Evolutionary conservation across 768 basidiomycete genomes (phyloP).

Genomic region (Tulasnella sp.): DNA sequence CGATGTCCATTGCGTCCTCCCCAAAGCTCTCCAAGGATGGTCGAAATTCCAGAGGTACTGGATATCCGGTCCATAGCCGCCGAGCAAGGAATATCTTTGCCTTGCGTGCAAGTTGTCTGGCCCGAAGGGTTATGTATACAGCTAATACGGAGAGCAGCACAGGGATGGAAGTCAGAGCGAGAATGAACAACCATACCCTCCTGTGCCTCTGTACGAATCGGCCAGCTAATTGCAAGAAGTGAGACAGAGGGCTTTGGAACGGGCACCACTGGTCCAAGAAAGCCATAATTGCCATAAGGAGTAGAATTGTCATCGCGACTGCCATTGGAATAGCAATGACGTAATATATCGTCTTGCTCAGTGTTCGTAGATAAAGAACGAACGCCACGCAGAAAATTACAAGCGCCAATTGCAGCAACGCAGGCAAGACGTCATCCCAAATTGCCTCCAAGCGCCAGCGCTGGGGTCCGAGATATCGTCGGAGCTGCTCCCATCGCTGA

Average conservation of each 20-base stretch:
- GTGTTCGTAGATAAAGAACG: background rate
- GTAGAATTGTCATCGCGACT: background rate
- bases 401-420: background rate
- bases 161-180: too few relatives aligned
- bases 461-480: background rate
- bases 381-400: background rate
- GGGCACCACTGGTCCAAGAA: background rate
- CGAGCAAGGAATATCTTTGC: too few relatives aligned
- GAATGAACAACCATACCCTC: background rate
- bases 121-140: too few relatives aligned
- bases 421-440: background rate
- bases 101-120: too few relatives aligned
- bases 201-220: background rate
- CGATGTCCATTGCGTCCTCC: too few relatives aligned
- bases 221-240: background rate
- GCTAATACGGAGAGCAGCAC: background rate
- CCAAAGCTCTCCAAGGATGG: too few relatives aligned
- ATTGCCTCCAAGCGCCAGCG: background rate
- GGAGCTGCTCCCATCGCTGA: constrained; percentile 1
- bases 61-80: too few relatives aligned
- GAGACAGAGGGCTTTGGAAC: background rate
- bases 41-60: too few relatives aligned
- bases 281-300: background rate
- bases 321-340: background rate
- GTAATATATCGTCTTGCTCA: background rate